Conservation (phyloP, 2,329 filamentous ascomycete genomes). For the Aphanocladium album region DNA sequence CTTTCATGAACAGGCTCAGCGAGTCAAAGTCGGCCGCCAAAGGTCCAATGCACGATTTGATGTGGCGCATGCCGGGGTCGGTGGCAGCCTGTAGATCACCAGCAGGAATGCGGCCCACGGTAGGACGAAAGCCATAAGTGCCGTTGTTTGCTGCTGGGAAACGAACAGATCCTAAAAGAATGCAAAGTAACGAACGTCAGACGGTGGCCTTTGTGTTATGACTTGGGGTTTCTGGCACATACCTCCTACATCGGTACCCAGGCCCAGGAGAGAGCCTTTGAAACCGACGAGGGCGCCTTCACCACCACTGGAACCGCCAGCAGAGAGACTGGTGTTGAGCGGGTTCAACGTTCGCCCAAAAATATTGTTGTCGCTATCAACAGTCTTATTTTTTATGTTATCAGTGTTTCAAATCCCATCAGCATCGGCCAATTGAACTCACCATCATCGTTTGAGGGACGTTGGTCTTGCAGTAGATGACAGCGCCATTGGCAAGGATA, state of each 20-base stretch:
- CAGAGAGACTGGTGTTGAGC: slow-evolving; percentile 47
- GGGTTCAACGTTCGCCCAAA: slow-evolving; percentile 56
- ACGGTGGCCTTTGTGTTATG: background rate
- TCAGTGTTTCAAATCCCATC: too few relatives aligned
- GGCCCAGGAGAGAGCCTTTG: slow-evolving; percentile 48
- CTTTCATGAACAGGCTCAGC: slow-evolving; percentile 35
- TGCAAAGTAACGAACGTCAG: background rate
- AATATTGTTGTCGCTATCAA: slow-evolving; percentile 40
- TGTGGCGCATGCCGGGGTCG: slow-evolving; percentile 18
- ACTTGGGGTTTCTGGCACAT: background rate
- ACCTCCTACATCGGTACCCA: slow-evolving; percentile 52
- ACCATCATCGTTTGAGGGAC: slow-evolving; percentile 13
- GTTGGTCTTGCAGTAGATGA: slow-evolving; percentile 21
- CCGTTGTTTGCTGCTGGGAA: slow-evolving; percentile 49
- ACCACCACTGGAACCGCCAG: slow-evolving; percentile 58
- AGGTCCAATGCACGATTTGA: slow-evolving; percentile 37
- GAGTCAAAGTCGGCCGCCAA: slow-evolving; percentile 37
- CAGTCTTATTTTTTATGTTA: slow-evolving; percentile 17
- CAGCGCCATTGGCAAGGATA: slow-evolving; percentile 22
- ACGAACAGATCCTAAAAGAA: slow-evolving; percentile 43
- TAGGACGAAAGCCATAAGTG: slow-evolving; percentile 51
- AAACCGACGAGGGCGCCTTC: slow-evolving; percentile 56
- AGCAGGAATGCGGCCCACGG: slow-evolving; percentile 50
- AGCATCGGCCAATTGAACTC: background rate
- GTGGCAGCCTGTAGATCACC: slow-evolving; percentile 12